Conservation (phyloP, 2,329 filamentous ascomycete genomes). For the Parascedosporium putredinis region DNA sequence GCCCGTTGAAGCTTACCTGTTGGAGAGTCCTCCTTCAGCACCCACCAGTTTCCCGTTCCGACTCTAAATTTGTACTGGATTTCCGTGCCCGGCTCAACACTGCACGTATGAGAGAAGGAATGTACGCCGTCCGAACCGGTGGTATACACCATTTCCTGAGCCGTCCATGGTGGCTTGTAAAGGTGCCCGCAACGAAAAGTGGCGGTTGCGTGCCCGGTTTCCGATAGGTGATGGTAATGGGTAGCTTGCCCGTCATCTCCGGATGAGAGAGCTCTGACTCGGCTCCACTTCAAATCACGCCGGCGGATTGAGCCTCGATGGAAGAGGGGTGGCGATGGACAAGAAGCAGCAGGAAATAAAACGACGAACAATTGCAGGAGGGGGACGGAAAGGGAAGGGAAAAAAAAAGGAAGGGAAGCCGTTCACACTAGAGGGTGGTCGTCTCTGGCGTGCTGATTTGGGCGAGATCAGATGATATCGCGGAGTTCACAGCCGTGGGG, state of each 20-base stretch:
- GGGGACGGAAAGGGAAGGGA: neutral
- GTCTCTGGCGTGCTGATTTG: no score
- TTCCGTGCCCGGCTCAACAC: slow-evolving; percentile 42
- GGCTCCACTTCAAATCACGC: neutral
- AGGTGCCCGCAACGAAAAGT: slow-evolving; percentile 59
- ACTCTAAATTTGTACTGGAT: slow-evolving; percentile 69
- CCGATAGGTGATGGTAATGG: slow-evolving; percentile 50
- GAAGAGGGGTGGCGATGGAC: no score
- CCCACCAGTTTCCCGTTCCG: slow-evolving; percentile 59
- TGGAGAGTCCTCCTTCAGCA: slow-evolving; percentile 51
- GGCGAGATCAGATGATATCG: slow-evolving; percentile 7
- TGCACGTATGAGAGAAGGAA: slow-evolving; percentile 46
- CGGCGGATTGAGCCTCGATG: no score
- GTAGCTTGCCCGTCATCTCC: slow-evolving; percentile 15
- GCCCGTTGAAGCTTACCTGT: slow-evolving; percentile 35
- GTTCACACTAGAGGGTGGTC: no score
- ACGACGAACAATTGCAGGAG: neutral
- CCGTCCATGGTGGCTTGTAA: slow-evolving; percentile 58
- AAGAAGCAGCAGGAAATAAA: neutral
- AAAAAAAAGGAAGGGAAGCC: neutral
- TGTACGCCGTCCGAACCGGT: slow-evolving; percentile 41
- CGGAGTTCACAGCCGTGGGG: neutral
- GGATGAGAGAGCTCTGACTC: neutral
- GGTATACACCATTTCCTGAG: slow-evolving; percentile 52
- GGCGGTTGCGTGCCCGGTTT: slow-evolving; percentile 52